Percentiles rank a stretch among this genome's conserved stretches.
Evolutionary conservation across 345 rosid species (phyloP).

Genomic region (Aquilaria malaccensis): DNA sequence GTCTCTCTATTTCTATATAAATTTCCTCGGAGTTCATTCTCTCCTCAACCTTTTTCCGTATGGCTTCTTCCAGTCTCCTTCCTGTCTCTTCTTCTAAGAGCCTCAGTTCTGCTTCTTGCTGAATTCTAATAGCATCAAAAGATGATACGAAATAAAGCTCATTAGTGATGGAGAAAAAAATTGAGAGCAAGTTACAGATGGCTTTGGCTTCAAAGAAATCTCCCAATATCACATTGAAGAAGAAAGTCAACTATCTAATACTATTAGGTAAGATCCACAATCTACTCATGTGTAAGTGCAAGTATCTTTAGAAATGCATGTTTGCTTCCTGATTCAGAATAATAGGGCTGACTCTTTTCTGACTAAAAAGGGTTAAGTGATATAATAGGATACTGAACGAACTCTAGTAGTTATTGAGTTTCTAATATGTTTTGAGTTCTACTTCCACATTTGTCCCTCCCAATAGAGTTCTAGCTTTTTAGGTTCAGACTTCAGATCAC

Average conservation of each 20-base stretch:
- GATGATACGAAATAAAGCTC: slow-evolving; percentile 1
- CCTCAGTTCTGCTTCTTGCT: slow-evolving; percentile 55
- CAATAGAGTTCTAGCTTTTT: too few species aligned
- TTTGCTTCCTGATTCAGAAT: too few species aligned
- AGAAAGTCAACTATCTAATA: background rate
- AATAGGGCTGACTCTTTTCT: too few species aligned
- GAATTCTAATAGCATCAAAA: slow-evolving; percentile 31
- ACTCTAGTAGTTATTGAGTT: too few species aligned
- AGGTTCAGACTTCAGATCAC: too few species aligned
- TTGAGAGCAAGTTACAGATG: background rate
- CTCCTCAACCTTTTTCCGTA: slow-evolving; percentile 72
- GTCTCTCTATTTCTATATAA: slow-evolving; percentile 42
- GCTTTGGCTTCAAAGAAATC: slow-evolving; percentile 2
- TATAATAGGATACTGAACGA: too few species aligned
- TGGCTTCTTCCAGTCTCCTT: slow-evolving; percentile 62
- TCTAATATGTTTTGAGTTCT: too few species aligned
- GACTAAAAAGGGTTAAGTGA: too few species aligned
- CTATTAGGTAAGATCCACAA: background rate
- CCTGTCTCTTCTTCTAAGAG: slow-evolving; percentile 75
- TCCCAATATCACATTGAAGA: slow-evolving; percentile 2
- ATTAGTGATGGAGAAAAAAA: background rate
- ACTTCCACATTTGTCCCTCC: too few species aligned
- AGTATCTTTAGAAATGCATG: background rate
- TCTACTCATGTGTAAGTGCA: background rate
- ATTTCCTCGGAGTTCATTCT: slow-evolving; percentile 48